Evolutionary conservation across 2,329 filamentous ascomycete species (phyloP).

Genomic region (Myriosclerotinia duriaeana): DNA sequence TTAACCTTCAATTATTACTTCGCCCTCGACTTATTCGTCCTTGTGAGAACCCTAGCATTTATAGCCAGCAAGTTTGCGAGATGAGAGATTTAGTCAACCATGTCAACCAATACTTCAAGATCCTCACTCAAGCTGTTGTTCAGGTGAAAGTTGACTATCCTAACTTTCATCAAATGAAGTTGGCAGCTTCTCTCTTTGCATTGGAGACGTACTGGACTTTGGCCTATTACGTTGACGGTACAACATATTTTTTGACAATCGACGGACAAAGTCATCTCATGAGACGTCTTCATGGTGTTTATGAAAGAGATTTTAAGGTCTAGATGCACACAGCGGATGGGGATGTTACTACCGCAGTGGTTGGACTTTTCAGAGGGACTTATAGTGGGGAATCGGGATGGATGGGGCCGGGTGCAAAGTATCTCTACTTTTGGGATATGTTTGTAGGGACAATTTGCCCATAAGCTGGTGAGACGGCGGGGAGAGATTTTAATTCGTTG

Average conservation of each 20-base stretch:
- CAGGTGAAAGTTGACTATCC: slow-evolving; percentile 2
- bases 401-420: neutral
- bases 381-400: neutral
- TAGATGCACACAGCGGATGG: neutral
- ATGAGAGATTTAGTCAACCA: neutral
- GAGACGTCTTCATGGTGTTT: slow-evolving; percentile 1
- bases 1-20: neutral
- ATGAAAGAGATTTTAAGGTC: neutral
- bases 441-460: neutral
- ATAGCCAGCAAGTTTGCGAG: neutral
- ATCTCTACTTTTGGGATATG: neutral
- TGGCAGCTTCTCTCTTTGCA: slow-evolving; percentile 4
- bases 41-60: neutral
- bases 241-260: neutral
- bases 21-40: neutral
- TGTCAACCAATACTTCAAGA: neutral
- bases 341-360: neutral
- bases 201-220: neutral
- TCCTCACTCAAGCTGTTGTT: neutral
- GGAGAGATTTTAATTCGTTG: neutral
- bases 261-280: neutral
- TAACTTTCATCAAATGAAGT: slow-evolving; percentile 9
- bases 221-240: neutral
- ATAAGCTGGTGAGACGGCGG: no score
- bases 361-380: no score